Evolutionary conservation across 192 early-diverging fungal species (phyloP).

Genomic region (Backusella australiensis): DNA sequence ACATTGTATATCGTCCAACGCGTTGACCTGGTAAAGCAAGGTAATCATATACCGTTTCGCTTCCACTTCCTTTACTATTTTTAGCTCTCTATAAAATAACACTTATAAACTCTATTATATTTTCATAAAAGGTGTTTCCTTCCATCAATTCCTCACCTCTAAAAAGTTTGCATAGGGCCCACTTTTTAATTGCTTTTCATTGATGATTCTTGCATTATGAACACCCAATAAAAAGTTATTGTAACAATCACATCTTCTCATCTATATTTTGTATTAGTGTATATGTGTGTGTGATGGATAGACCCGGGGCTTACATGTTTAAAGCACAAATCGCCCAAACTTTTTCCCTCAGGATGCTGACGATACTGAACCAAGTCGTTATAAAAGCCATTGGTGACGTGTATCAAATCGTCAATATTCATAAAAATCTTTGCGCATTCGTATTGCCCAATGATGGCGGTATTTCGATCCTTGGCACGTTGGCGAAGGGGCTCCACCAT

Average conservation of each 20-base stretch:
- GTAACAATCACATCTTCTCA: slow-evolving; percentile 57
- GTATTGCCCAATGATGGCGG: slow-evolving; percentile 50
- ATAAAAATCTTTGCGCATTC: slow-evolving; percentile 56
- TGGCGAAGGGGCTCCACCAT: slow-evolving; percentile 52
- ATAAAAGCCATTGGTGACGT: slow-evolving; percentile 53
- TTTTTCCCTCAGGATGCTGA: slow-evolving; percentile 31
- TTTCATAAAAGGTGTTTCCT: not conserved
- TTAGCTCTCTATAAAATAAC: slow-evolving; percentile 28
- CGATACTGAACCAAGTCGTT: slow-evolving; percentile 39
- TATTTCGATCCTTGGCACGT: slow-evolving; percentile 41
- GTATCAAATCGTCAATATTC: slow-evolving; percentile 57
- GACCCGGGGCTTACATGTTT: not conserved
- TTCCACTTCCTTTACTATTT: slow-evolving; percentile 52
- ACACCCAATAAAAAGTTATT: slow-evolving; percentile 55
- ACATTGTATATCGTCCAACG: slow-evolving; percentile 29
- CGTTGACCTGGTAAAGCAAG: slow-evolving; percentile 33
- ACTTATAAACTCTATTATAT: not conserved
- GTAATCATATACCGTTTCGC: slow-evolving; percentile 42
- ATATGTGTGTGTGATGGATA: not conserved
- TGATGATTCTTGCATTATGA: slow-evolving; percentile 24
- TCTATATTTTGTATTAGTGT: slow-evolving; percentile 28
- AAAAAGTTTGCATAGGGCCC: slow-evolving; percentile 14
- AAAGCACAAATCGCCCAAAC: slow-evolving; percentile 37
- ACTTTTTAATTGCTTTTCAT: slow-evolving; percentile 29
- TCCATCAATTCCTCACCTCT: not conserved